Conservation (phyloP, 106 monocot species). For the Agapanthus africanus region DNA sequence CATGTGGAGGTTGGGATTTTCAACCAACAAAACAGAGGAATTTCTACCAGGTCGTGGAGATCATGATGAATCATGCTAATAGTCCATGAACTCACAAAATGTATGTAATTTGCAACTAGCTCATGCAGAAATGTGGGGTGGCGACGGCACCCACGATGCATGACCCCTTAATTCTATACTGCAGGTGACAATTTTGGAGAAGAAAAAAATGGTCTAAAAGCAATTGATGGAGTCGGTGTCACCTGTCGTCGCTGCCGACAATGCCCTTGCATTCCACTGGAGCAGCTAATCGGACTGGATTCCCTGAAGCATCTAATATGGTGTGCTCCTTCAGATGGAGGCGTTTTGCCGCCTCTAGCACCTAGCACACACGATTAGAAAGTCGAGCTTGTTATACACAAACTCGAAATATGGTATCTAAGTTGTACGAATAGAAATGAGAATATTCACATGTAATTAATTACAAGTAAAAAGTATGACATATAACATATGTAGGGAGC, state of each 20-base stretch:
- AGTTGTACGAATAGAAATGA: no score
- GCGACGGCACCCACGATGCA: no score
- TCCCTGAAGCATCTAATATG: conserved; percentile 87
- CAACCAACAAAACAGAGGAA: neutral
- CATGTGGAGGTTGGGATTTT: neutral
- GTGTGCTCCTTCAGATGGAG: conserved; percentile 87
- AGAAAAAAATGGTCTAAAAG: no score
- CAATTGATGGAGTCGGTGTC: no score
- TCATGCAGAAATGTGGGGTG: neutral
- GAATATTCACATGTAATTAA: no score
- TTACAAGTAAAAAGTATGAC: no score
- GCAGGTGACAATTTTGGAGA: no score
- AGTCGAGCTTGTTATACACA: neutral
- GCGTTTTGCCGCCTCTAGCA: conserved; percentile 73
- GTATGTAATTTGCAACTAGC: neutral
- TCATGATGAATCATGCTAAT: neutral
- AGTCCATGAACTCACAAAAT: neutral
- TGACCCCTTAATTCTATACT: no score
- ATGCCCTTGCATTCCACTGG: conserved; percentile 99
- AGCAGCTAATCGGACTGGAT: conserved; percentile 79
- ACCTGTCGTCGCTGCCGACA: conserved; percentile 99
- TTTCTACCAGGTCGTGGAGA: neutral
- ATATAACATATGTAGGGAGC: no score
- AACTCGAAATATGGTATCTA: no score
- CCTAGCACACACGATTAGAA: conserved; percentile 26